Conservation (phyloP, 2,329 filamentous ascomycete species). For the Teratosphaeria viscida region DNA sequence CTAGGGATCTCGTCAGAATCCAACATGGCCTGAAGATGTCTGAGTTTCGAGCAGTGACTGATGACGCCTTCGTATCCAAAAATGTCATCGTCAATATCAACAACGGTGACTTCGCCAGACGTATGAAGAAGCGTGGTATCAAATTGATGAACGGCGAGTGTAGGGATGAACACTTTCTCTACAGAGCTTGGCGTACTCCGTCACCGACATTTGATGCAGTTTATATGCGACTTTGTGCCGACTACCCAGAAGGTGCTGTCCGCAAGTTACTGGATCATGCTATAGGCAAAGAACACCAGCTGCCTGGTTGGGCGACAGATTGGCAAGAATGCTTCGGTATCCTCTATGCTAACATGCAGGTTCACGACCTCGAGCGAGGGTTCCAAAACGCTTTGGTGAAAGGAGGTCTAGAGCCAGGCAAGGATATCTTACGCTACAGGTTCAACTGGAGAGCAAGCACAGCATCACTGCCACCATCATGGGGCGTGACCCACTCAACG, state of each 20-base stretch:
- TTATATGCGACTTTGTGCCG: slow-evolving; percentile 38
- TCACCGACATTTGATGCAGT: slow-evolving; percentile 32
- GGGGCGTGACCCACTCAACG: slow-evolving; percentile 42
- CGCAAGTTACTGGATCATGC: slow-evolving; percentile 35
- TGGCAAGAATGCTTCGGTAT: slow-evolving; percentile 45
- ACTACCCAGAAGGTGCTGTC: slow-evolving; percentile 39
- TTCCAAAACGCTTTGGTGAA: slow-evolving; percentile 36
- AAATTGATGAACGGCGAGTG: slow-evolving; percentile 46
- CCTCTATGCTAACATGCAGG: slow-evolving; percentile 48
- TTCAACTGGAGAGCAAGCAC: slow-evolving; percentile 44
- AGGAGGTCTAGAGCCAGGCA: slow-evolving; percentile 30
- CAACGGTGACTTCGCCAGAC: slow-evolving; percentile 37
- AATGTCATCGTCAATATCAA: slow-evolving; percentile 38
- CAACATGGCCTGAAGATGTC: slow-evolving; percentile 35
- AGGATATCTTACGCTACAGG: slow-evolving; percentile 42
- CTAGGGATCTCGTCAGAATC: slow-evolving; percentile 33
- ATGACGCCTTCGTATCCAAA: slow-evolving; percentile 37
- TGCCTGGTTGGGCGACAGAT: slow-evolving; percentile 27
- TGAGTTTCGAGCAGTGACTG: slow-evolving; percentile 45
- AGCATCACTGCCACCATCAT: slow-evolving; percentile 37
- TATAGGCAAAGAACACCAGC: slow-evolving; percentile 26
- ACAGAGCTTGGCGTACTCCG: slow-evolving; percentile 42
- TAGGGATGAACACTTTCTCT: slow-evolving; percentile 42
- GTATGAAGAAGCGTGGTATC: slow-evolving; percentile 35
- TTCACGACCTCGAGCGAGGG: slow-evolving; percentile 43